Conservation (phyloP, 306 rosid species). For the Prosopis cineraria region DNA sequence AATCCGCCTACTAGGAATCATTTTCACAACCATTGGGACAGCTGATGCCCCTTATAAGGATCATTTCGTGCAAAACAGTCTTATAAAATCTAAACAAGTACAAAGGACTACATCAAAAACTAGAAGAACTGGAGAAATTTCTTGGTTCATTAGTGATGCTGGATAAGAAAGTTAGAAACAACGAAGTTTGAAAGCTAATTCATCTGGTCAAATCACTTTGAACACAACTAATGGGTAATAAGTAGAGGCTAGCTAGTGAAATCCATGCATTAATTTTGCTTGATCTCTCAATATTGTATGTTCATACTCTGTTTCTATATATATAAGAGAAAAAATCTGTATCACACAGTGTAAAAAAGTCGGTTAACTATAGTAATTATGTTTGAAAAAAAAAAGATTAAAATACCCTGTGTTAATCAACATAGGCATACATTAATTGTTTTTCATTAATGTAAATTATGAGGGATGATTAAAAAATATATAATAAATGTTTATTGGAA, state of each 20-base stretch:
- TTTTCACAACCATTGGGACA: background rate
- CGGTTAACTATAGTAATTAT: too few relatives aligned
- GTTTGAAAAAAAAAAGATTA: too few relatives aligned
- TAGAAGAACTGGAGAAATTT: slow-evolving; percentile 5
- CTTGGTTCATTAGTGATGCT: background rate
- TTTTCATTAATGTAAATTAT: too few relatives aligned
- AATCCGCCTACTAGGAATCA: background rate
- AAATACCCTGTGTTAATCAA: too few relatives aligned
- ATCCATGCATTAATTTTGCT: slow-evolving; percentile 14
- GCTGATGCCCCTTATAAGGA: background rate
- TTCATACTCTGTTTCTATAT: too few relatives aligned
- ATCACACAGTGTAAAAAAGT: too few relatives aligned
- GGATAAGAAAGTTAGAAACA: background rate
- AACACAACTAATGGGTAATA: background rate
- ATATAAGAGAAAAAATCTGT: too few relatives aligned
- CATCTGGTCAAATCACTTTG: background rate
- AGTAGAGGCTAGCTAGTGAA: background rate
- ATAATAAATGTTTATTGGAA: too few relatives aligned
- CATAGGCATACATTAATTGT: too few relatives aligned
- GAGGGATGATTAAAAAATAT: too few relatives aligned
- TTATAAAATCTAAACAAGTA: background rate
- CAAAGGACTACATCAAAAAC: background rate
- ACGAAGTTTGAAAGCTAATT: background rate
- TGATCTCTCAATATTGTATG: background rate
- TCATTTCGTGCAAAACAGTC: background rate